phyloP scores from a whole-genome alignment of 2,329 filamentous ascomycete genomes.

The Atkinsonella texensis region DNA sequence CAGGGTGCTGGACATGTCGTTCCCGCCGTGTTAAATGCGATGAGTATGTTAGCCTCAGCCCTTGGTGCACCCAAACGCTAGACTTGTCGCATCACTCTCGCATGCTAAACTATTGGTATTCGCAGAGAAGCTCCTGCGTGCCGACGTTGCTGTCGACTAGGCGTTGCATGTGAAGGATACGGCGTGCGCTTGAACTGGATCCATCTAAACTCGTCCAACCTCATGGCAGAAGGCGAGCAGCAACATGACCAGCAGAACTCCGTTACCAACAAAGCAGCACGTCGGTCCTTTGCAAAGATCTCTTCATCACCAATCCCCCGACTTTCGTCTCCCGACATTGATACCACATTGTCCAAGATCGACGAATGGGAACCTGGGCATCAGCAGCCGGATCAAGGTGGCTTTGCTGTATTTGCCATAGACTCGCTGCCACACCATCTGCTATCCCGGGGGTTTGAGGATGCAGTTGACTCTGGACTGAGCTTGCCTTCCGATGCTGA shows the following conservation, averaged over 20 bases:
- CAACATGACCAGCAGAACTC: background rate
- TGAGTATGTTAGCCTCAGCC: slow-evolving; percentile 4
- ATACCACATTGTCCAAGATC: slow-evolving; percentile 5
- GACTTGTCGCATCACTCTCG: too few species aligned
- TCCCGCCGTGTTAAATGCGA: slow-evolving; percentile 11
- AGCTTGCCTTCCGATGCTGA: background rate
- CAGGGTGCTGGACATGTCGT: slow-evolving; percentile 11
- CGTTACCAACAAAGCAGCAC: background rate
- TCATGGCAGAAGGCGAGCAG: background rate
- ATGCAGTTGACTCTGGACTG: background rate
- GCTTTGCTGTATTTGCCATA: background rate
- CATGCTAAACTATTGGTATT: background rate
- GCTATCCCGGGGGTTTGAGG: background rate
- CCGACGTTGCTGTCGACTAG: slow-evolving; percentile 6
- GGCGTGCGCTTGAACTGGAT: slow-evolving; percentile 10
- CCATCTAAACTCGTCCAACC: slow-evolving; percentile 2
- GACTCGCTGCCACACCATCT: background rate
- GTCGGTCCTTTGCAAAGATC: background rate
- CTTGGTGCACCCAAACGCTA: too few species aligned
- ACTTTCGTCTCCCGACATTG: slow-evolving; percentile 4
- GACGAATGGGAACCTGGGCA: slow-evolving; percentile 5
- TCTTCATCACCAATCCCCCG: background rate
- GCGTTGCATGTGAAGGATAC: slow-evolving; percentile 12
- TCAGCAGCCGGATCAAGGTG: background rate
- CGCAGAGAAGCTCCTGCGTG: slow-evolving; percentile 6